These are phyloP conservation scores for Coffea eugenioides DNA, from an alignment of 257 asterid genomes.

Conservation along the genomic window DNA sequence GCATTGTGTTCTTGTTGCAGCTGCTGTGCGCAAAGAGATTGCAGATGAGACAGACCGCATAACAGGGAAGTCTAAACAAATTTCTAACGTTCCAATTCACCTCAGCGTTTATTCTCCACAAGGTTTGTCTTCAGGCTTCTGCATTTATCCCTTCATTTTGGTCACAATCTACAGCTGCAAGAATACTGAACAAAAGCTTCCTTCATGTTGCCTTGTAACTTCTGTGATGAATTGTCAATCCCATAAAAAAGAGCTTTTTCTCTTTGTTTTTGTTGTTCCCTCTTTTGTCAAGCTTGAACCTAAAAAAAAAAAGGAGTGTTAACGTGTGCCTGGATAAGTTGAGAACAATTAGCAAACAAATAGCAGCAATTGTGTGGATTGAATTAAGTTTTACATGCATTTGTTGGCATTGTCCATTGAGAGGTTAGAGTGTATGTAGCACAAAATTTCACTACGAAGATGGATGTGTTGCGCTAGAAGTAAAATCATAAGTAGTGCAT, in stretches of 20 bases:
- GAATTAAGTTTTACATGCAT: too few relatives aligned
- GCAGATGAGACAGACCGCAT: constrained; percentile 96
- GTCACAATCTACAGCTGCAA: background rate
- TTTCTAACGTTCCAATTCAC: constrained; percentile 92
- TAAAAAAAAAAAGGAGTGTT: background rate
- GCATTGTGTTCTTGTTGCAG: constrained; percentile 47
- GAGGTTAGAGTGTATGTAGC: background rate
- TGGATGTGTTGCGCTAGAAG: background rate
- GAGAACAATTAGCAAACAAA: background rate
- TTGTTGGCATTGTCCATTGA: background rate
- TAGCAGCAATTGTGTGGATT: background rate
- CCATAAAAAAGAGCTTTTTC: background rate
- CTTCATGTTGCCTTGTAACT: background rate
- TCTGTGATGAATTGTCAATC: background rate
- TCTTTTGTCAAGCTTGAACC: background rate
- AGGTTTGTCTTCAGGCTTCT: constrained; percentile 52
- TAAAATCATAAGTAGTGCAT: too few relatives aligned
- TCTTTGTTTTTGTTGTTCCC: background rate
- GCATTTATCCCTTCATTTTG: background rate
- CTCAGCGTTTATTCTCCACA: constrained; percentile 92
- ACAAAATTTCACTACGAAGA: background rate
- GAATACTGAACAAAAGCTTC: background rate
- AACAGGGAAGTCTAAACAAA: constrained; percentile 81
- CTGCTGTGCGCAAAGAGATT: constrained; percentile 88
- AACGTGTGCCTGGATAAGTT: background rate